Evolutionary conservation across 108 stramenopile species (phyloP).

Genomic region (Aureococcus anophagefferens): DNA sequence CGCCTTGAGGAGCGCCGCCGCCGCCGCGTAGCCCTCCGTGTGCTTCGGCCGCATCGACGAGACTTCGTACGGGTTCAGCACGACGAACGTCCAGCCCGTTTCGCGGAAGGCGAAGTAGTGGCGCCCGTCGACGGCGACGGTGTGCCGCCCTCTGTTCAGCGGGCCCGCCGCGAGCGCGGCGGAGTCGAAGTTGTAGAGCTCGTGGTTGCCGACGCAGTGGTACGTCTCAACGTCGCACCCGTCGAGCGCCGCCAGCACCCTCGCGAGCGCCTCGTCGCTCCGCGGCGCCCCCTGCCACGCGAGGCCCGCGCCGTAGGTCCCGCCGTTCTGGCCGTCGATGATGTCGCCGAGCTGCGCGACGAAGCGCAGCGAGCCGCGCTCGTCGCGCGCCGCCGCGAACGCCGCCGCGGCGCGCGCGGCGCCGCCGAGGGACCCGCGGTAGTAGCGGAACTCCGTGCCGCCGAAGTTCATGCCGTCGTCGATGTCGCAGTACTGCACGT

Average conservation of each 20-base stretch:
- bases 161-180: neutral
- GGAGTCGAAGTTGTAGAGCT: neutral
- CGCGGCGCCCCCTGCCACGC: neutral
- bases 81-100: neutral
- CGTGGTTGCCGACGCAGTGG: neutral
- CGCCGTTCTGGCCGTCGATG: neutral
- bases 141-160: neutral
- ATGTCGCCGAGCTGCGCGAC: neutral
- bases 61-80: neutral
- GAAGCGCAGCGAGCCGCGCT: neutral
- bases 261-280: neutral
- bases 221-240: neutral
- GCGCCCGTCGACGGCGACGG: neutral
- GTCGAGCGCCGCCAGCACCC: neutral
- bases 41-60: neutral
- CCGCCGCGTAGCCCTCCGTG: neutral
- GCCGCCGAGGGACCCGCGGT: neutral
- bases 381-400: neutral
- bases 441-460: neutral
- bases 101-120: neutral
- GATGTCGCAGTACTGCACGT: neutral
- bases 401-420: neutral
- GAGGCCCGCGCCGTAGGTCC: neutral
- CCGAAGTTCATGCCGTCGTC: neutral
- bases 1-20: neutral